Percentiles rank a stretch among this genome's conserved stretches.
Conservation (phyloP, 2,329 filamentous ascomycete species). For the Diaporthe sp. region DNA sequence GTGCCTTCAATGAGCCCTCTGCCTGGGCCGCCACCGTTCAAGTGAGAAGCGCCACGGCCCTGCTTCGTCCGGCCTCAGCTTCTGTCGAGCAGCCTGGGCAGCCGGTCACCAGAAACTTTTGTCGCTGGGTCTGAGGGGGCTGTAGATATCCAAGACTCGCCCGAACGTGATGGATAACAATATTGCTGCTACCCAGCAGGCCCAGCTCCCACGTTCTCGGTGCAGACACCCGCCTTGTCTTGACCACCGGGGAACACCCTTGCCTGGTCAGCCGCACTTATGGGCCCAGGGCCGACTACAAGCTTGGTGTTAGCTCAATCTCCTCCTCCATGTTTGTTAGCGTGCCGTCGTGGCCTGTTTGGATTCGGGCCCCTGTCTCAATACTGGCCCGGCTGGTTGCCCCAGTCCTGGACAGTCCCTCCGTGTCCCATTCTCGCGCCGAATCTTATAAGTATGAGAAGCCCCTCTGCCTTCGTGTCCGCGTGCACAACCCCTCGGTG, state of each 20-base stretch:
- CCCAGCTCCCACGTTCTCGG: conserved; percentile 5
- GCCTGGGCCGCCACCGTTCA: neutral
- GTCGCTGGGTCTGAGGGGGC: neutral
- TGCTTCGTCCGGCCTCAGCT: neutral
- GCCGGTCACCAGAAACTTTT: neutral
- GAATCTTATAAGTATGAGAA: conserved; percentile 22
- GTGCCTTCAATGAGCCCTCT: neutral
- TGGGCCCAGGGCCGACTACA: conserved; percentile 13
- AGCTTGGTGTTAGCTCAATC: conserved; percentile 10
- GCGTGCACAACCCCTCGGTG: neutral
- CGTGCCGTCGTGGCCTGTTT: conserved; percentile 26
- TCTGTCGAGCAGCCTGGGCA: neutral
- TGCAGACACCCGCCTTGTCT: conserved; percentile 17
- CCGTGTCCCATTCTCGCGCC: neutral
- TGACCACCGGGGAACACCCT: conserved; percentile 6
- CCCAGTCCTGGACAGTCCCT: conserved; percentile 17
- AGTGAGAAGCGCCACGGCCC: neutral
- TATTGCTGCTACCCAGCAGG: neutral
- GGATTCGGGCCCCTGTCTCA: conserved; percentile 26
- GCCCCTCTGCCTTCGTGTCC: conserved; percentile 1
- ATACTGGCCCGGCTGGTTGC: neutral
- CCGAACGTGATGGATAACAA: too few species aligned
- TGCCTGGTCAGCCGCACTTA: conserved; percentile 7
- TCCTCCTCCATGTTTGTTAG: conserved; percentile 17
- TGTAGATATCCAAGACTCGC: neutral